Conservation (phyloP, 225 moss, liverwort and hornwort genomes). For the Physcomitrellopsis africana region DNA sequence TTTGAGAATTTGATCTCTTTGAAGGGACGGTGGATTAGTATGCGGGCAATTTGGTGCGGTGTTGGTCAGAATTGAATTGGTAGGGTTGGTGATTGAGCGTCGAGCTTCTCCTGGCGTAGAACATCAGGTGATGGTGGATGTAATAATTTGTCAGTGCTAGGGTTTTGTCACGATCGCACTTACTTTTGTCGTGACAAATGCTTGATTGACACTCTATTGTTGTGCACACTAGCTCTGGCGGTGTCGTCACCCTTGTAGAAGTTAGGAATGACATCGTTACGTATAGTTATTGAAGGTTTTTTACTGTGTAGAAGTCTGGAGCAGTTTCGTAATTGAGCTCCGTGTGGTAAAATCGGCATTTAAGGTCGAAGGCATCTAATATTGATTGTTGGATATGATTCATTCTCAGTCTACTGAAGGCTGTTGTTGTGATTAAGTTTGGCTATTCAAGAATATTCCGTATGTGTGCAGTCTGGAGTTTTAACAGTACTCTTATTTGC, state of each 20-base stretch:
- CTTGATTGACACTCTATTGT: too few species aligned
- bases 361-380: neutral
- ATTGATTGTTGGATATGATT: neutral
- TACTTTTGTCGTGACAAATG: neutral
- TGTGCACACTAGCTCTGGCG: neutral
- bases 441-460: neutral
- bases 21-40: neutral
- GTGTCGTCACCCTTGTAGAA: neutral
- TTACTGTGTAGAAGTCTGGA: neutral
- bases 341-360: neutral
- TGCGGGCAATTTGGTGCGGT: neutral
- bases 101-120: neutral
- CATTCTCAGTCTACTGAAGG: neutral
- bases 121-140: neutral
- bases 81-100: constrained; percentile 23
- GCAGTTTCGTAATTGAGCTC: constrained; percentile 26
- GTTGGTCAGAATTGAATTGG: constrained; percentile 40
- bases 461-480: neutral
- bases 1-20: constrained; percentile 21
- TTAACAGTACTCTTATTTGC: neutral
- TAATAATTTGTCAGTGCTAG: constrained; percentile 33
- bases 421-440: neutral
- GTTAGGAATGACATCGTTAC: constrained; percentile 7
- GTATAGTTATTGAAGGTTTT: constrained; percentile 5
- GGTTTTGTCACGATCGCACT: constrained; percentile 37